phyloP scores from a whole-genome alignment of 306 rosid genomes.

The Rubus idaeus region DNA sequence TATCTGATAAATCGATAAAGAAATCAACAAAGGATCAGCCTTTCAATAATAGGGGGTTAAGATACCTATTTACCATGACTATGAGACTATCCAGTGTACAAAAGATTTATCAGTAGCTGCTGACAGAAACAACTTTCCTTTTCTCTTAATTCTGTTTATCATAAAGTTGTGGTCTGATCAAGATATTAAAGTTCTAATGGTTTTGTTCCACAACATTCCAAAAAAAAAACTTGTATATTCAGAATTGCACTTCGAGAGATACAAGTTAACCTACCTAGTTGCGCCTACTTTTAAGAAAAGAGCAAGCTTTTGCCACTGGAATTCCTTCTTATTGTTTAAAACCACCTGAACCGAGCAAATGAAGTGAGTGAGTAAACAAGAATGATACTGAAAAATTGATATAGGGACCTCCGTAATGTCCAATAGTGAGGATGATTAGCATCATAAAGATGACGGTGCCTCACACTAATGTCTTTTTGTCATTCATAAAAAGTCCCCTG shows the following conservation, averaged over 20 bases:
- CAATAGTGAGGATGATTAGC: neutral
- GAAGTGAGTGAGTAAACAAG: slow-evolving; percentile 1
- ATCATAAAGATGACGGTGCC: neutral
- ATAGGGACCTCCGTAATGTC: neutral
- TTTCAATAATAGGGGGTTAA: neutral
- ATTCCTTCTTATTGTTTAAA: slow-evolving; percentile 77
- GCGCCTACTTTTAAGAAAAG: slow-evolving; percentile 82
- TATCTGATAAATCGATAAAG: neutral
- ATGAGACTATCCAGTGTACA: too few relatives aligned
- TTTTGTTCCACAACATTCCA: neutral
- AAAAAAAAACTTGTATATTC: neutral
- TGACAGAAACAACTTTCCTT: neutral
- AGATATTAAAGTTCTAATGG: neutral
- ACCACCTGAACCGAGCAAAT: slow-evolving; percentile 56
- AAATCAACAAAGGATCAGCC: neutral
- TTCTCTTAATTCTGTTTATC: neutral
- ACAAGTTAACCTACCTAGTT: slow-evolving; percentile 55
- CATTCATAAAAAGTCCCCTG: neutral
- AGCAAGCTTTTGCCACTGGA: slow-evolving; percentile 83
- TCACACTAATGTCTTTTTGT: neutral
- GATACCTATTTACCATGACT: neutral
- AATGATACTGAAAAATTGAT: neutral
- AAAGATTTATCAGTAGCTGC: neutral
- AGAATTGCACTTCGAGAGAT: slow-evolving; percentile 5
- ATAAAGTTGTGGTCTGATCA: neutral